A percentile compares a stretch with the other conserved stretches of the same genome.
Conservation (phyloP, 148 eudicot genomes). For the Selenicereus undatus region DNA sequence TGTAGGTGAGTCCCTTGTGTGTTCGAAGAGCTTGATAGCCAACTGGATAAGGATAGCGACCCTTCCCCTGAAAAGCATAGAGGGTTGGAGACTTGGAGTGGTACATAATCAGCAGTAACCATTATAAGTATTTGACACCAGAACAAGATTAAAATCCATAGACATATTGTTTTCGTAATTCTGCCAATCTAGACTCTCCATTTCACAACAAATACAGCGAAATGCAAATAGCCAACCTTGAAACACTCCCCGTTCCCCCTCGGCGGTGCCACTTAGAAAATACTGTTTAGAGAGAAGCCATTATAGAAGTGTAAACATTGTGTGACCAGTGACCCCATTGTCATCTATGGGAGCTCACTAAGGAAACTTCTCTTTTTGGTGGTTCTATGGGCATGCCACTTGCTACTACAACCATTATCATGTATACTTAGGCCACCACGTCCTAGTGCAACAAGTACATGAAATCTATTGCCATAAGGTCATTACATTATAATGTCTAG, state of each 20-base stretch:
- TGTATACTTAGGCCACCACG: neutral
- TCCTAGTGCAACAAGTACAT: neutral
- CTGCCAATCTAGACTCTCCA: neutral
- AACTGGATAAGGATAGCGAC: slow-evolving; percentile 90
- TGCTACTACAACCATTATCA: neutral
- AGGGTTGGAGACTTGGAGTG: neutral
- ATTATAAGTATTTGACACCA: neutral
- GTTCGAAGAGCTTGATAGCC: slow-evolving; percentile 77
- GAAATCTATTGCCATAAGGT: neutral
- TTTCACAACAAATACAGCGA: neutral
- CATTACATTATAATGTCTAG: neutral
- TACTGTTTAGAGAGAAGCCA: neutral
- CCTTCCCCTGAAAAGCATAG: slow-evolving; percentile 72
- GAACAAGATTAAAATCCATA: neutral
- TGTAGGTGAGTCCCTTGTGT: slow-evolving; percentile 57
- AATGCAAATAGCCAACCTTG: neutral
- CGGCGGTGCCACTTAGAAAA: too few relatives aligned
- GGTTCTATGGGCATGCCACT: neutral
- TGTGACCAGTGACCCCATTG: neutral
- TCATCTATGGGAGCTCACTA: neutral
- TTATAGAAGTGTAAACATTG: neutral
- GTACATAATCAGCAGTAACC: neutral
- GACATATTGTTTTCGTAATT: neutral
- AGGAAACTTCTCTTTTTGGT: neutral
- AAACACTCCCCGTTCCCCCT: too few relatives aligned